Evolutionary conservation across 202 grass and related monocot species (phyloP).

Genomic region (Schoenoplectus triqueter): DNA sequence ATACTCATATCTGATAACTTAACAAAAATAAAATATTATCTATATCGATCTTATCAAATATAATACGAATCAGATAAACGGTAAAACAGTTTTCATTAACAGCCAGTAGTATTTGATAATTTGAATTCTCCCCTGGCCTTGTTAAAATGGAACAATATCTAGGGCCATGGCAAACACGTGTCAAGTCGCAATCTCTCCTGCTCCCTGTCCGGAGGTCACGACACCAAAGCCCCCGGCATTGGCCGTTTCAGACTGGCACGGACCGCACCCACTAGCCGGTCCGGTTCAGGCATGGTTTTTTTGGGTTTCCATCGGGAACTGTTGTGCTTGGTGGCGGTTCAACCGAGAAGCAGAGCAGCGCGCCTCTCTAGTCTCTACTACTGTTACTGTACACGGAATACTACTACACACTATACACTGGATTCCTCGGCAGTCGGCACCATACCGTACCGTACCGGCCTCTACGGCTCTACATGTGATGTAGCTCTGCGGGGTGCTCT

Average conservation of each 20-base stretch:
- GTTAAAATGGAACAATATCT: not conserved
- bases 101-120: too few relatives aligned
- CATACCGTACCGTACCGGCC: not conserved
- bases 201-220: conserved; percentile 12
- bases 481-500: not conserved
- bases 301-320: not conserved
- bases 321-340: not conserved
- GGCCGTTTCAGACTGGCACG: not conserved
- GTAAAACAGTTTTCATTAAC: too few relatives aligned
- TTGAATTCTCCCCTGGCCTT: not conserved
- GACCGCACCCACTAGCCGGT: not conserved
- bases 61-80: too few relatives aligned
- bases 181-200: conserved; percentile 29
- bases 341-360: conserved; percentile 7
- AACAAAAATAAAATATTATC: too few relatives aligned
- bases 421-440: not conserved
- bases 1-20: too few relatives aligned
- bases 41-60: too few relatives aligned
- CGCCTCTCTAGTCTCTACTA: not conserved
- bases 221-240: not conserved
- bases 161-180: not conserved
- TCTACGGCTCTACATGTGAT: not conserved
- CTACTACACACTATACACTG: not conserved
- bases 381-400: not conserved
- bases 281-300: not conserved